Base-by-base conservation (phyloP, 2,329 filamentous ascomycete species). In the Anthostomella pinea region DNA sequence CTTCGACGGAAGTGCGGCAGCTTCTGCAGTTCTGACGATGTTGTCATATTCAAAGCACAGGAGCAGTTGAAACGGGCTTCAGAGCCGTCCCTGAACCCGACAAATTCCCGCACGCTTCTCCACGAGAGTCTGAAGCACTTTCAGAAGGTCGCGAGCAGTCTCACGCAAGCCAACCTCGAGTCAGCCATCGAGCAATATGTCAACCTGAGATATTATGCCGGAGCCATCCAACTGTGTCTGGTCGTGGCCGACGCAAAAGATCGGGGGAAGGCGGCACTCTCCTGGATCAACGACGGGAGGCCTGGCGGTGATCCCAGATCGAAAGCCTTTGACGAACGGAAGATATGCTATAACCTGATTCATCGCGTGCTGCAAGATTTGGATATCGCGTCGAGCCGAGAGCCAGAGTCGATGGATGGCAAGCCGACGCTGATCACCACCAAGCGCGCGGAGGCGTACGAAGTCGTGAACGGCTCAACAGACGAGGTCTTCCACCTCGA, bases 21-120 rank as follows among this genome's bases (percentile, higher is more conserved):
- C 64, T 98, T 98, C 74, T 98, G 93, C 63, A 96, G 90, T 55
- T 83, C 91, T 1, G 91, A 98, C 48, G 93, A 98, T 66, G 93
- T 97, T 2, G 82, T 97, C 47, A 91, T 96, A 51, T 98, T 98
- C 80, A 97, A 95, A 65, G 93, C 93, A 0, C 91, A 97, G 59
- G 93, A 98, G 63, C 86, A 91, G 54, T 70, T 97, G 35, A 94
- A 95, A 70, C 79, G 87, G 50, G 91, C 91, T 1, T 81, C 83
- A 2, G 90, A 96, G 59, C 79, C 86, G 30, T 79, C 81, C 8
- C 69, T 75, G 4, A 87, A 89, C 54, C 81, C 81, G 4, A 91
- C 90, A 50, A 72, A 80, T 34, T 87, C 85, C 5, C 81, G 90
- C 21, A 81, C 82, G 28, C 68, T 95, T 22, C 73, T 98, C 15